Evolutionary conservation across 2,329 filamentous ascomycete species (phyloP).

Genomic region (Ophiocordyceps robertsii): DNA sequence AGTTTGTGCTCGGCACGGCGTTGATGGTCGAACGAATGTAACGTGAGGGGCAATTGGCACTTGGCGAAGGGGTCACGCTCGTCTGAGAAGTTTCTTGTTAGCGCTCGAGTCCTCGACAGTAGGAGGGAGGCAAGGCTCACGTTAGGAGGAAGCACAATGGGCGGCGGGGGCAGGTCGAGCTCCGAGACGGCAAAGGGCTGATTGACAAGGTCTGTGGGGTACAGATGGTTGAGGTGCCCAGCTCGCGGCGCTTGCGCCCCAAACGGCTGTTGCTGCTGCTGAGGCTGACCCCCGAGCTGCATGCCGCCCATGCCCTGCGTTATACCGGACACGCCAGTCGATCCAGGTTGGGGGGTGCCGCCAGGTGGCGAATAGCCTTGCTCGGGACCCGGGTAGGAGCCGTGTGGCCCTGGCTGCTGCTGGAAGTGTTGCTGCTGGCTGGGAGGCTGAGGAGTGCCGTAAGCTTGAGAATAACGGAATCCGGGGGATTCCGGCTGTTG

Average conservation of each 20-base stretch:
- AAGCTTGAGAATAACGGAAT: constrained; percentile 29
- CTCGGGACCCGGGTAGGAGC: constrained; percentile 33
- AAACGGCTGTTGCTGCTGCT: constrained; percentile 32
- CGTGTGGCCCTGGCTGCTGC: constrained; percentile 23
- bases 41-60: constrained; percentile 84
- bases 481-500: constrained; percentile 20
- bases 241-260: constrained; percentile 24
- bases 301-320: constrained; percentile 80
- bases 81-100: constrained; percentile 42
- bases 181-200: constrained; percentile 92
- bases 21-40: constrained; percentile 94
- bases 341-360: constrained; percentile 7
- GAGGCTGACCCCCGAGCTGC: constrained; percentile 46
- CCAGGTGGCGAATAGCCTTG: constrained; percentile 46
- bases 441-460: constrained; percentile 27
- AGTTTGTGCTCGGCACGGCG: constrained; percentile 82
- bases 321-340: constrained; percentile 51
- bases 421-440: constrained; percentile 6
- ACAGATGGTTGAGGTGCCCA: constrained; percentile 68
- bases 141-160: constrained; percentile 82
- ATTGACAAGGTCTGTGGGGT: constrained; percentile 80
- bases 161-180: constrained; percentile 79
- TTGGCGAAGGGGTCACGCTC: constrained; percentile 79
- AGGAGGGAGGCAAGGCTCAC: constrained; percentile 39
- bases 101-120: constrained; percentile 5